Base-by-base conservation (phyloP, 2,329 filamentous ascomycete species). In the Cadophora malorum region DNA sequence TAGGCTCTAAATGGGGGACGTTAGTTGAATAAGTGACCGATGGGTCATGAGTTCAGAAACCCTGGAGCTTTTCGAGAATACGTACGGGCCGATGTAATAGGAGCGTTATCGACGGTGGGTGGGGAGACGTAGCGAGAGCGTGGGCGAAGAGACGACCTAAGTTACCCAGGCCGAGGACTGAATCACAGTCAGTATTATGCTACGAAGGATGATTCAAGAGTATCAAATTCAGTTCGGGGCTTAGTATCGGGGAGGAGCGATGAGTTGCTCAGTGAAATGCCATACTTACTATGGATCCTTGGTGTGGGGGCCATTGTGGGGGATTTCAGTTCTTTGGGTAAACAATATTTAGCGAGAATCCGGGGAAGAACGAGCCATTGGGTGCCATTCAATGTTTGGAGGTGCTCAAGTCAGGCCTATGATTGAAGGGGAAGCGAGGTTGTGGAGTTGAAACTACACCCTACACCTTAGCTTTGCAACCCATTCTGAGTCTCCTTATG, bases 141-240 rank as follows among this genome's bases (percentile, higher is more conserved):
- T 90, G 89, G 31, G 94, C 93, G 71, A 94, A 88, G 31, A 97
- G 86, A 53, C 88, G 88, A 16, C 94, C 94, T 14, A 97, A 83
- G 76, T 93, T 96, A 45, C 94, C 94, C 12, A 91, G 77, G 12
- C 95, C 94, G 3, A 97, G 81, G 59, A 97, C 45, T 49, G 21
- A 49, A 10, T 21, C 14, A 14, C 4, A 9, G 7, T 49, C 45
- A 49, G 45, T 49, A 21, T 7, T 19, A 3, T n/a, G 12, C 16
- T 47, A 16, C 21, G 41, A 45, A 2, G 8, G 41, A 49, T 8
- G 6, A 1, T 8, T 9, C 45, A 49, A 8, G n/a, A 6, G n/a
- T 19, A 47, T 47, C 41, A 12, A 19, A 14, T 6, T 19, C 2
- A 2, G 16, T 19, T 47, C 16, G 6, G 41, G 14, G 16, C 41